Base-by-base conservation (phyloP, 768 basidiomycete species). In the Agrocybe pediades region DNA sequence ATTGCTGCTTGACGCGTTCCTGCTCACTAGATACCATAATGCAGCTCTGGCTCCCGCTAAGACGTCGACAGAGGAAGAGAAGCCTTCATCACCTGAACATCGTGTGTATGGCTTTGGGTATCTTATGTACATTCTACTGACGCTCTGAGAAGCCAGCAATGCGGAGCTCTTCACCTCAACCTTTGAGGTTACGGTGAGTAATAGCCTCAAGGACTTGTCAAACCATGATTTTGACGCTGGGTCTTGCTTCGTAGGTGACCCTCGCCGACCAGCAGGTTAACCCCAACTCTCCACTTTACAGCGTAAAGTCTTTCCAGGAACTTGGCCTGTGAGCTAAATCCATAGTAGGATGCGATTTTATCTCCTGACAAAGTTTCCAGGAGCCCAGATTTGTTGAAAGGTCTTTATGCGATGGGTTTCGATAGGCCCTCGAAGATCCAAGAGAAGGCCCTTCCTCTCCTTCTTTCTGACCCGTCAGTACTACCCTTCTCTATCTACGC, bases 361-460 rank as follows among this genome's bases (percentile, higher is more conserved):
- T n/a, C 3, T 2, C 16, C 29, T 47, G 8, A 20, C 42, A 43
- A 9, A 51, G 23, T 33, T 27, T 24, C 25, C 57, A 96, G 93
- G 43, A 85, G 91, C 65, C 77, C 84, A 42, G 92, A 97, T 68
- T 80, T 98, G 30, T 81, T 98, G 55, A 95, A 95, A 71, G 97
- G 96, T 19, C 80, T 98, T 26, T 97, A 93, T 66, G 88, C 89
- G 41, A 90, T 97, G 84, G 92, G 92, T 19, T 99, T 98, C 71
- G 90, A 92, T 48, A 97, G 95, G 70, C 97, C 97, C 7, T 98
- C 95, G 26, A 98, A 98, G 74, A 98, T 99, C 59, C 97, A 99
- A 74, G 96, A 98, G 76, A 87, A 90, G 58, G 97, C 97, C 17
- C 76, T 98, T 6, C 97, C 97, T 1, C 79, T 99, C 21, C 81